Evolutionary conservation across 345 rosid genomes (phyloP), one percentile per base, ranked within the genome.

Genomic region (Rhizophora mangle): DNA sequence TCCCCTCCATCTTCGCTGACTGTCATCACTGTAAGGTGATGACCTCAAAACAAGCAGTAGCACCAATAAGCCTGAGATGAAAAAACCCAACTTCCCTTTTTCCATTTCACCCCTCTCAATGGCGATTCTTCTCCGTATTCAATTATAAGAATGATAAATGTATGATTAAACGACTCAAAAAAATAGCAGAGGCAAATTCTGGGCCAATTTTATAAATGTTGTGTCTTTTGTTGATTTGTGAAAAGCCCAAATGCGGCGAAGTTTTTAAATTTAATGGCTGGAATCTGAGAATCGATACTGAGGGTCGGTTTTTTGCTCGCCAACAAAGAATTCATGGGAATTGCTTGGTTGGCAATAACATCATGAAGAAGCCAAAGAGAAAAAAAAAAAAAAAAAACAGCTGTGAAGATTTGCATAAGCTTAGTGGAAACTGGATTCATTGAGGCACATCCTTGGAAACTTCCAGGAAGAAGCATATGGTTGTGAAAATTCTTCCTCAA

Each of bases 1-100:
- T 34, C 37, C 37, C 65, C 79, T 76, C 76, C 79, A 64, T 7
- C 70, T 51, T 22, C 29, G 71, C 22, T 70, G 70, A 10, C 24
- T 62, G 11, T 68, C 61, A 52, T 58, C 66, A 57, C 26, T 52
- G 21, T 72, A 65, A 7, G 68, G 54, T 19, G 77, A 68, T 5
- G 78, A 52, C 19, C 65, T 53, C 71, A 70, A 39, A 52, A 73
- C 32, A 47, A 60, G 6, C 7, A 36, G 2, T 3, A 65, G 53
- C 39, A 68, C 27, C 58, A 65, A 8, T 13, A 63, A 0, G 39
- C 39, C 29, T 62, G 60, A 52, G 68, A 52, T 27, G 57, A 24
- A 68, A 26, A 78, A 53, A 21, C 72, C 70, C 67, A 52, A 56
- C 66, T 59, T 34, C 76, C 67, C 68, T 3, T 62, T 49, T 10